Evolutionary conservation across 2,329 filamentous ascomycete genomes (phyloP), one percentile per base, ranked within the genome.

Genomic region (Thielaviopsis populi): DNA sequence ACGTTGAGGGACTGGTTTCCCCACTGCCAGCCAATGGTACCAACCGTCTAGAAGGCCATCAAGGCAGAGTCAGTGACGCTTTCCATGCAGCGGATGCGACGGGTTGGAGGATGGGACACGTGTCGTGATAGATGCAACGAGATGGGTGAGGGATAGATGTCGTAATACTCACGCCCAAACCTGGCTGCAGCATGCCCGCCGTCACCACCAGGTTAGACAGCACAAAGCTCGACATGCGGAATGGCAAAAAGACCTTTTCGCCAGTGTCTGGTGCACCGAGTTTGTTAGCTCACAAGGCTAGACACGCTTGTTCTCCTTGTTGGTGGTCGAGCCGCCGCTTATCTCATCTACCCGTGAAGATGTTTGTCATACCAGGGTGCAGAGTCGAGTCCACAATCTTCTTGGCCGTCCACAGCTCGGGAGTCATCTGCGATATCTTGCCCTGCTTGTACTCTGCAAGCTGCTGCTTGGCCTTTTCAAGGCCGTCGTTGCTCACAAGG

Each of bases 1-100:
- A 99, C 94, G 74, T 99, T 99, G 70, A 99, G 86, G 13, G 91
- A 96, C 78, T 99, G 94, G 76, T 99, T 99, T 69, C 88, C 84
- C 65, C 96, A 84, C 76, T 99, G 94, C 94, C 94, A 99, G 68
- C 87, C 86, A 43, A 97, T 80, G 4, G 90, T 96, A 62, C 92
- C 94, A 50, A 82, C 81, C 54, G 87, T 96, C 80, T 88, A 68
- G 56, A 24, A 50, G 19, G 40, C 27, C 42, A 19, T 37, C 8
- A 7, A 41, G 42, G 30, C 59, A 17, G 41, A n/a, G 63, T 67
- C 46, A 66, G 66, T 69, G 30, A n/a, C n/a, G 8, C 8, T 15
- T 37, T 11, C 30, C 15, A 19, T 56, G 53, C 30, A 37, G 5
- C 8, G 13, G 22, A 3, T 54, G 27, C 50, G 5, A 2, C 22